Conservation (phyloP, 192 early-diverging fungal species). For the Coemansia sp. region DNA sequence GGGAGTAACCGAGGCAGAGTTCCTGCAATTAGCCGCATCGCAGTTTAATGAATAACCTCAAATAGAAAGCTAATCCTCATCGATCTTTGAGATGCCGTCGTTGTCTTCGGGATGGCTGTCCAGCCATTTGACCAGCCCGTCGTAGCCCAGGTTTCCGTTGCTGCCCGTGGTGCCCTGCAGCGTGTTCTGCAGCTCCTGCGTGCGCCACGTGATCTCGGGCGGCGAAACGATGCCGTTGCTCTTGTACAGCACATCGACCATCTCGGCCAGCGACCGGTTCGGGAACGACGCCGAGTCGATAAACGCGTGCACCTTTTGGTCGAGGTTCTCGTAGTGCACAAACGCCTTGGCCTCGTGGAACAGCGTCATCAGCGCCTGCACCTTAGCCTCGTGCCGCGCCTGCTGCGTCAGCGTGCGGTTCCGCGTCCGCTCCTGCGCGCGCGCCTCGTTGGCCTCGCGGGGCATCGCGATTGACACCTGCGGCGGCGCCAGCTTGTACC, state of each 20-base stretch:
- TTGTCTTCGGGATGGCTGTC: conserved; percentile 10
- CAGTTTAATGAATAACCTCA: too few relatives aligned
- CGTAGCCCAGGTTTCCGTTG: conserved; percentile 55
- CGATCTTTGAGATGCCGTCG: background rate
- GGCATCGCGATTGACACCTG: conserved; percentile 30
- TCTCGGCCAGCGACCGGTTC: conserved; percentile 26
- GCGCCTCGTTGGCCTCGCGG: conserved; percentile 25
- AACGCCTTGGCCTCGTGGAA: conserved; percentile 42
- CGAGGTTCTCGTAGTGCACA: conserved; percentile 36
- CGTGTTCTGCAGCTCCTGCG: conserved; percentile 29
- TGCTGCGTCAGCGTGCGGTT: conserved; percentile 15
- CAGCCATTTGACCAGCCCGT: conserved; percentile 59
- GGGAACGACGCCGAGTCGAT: conserved; percentile 12
- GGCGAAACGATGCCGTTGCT: conserved; percentile 17
- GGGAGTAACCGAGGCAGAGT: conserved; percentile 18
- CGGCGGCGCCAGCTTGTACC: conserved; percentile 35
- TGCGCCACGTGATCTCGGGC: conserved; percentile 17
- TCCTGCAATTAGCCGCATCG: conserved; percentile 8
- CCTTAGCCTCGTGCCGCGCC: conserved; percentile 28
- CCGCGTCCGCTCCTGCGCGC: conserved; percentile 20
- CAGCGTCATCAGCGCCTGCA: conserved; percentile 42
- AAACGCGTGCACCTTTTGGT: conserved; percentile 21
- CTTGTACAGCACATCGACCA: conserved; percentile 23
- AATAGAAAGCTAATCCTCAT: background rate
- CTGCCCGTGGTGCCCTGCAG: conserved; percentile 46